Percentiles rank a stretch among this genome's conserved stretches.
phyloP scores from a whole-genome alignment of 1,139 yeast genomes.

The Pichia norvegensis region DNA sequence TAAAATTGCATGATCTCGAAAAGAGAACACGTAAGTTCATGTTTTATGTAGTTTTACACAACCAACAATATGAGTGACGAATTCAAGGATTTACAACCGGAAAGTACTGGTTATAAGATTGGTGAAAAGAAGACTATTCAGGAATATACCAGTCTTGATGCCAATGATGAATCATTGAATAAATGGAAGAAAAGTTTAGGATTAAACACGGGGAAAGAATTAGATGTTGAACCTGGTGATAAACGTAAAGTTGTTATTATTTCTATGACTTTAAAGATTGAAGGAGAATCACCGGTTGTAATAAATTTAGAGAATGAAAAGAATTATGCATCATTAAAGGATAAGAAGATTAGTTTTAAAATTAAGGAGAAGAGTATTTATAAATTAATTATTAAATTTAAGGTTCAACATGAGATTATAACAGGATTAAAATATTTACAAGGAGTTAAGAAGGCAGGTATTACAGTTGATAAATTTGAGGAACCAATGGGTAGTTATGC shows the following conservation, averaged over 20 bases:
- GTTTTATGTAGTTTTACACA: no score
- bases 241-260: slow-evolving; percentile 69
- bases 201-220: slow-evolving; percentile 44
- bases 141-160: slow-evolving; percentile 78
- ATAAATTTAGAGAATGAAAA: slow-evolving; percentile 50
- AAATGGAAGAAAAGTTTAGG: slow-evolving; percentile 94
- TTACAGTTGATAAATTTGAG: slow-evolving; percentile 76
- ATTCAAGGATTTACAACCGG: slow-evolving; percentile 54
- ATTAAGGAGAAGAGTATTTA: slow-evolving; percentile 76
- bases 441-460: slow-evolving; percentile 78
- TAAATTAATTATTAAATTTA: slow-evolving; percentile 65
- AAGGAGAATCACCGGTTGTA: slow-evolving; percentile 55
- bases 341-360: slow-evolving; percentile 51
- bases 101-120: slow-evolving; percentile 63
- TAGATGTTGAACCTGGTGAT: slow-evolving; percentile 67
- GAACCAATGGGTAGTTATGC: slow-evolving; percentile 90
- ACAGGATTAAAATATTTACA: slow-evolving; percentile 87
- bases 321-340: slow-evolving; percentile 41
- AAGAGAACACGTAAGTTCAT: not conserved
- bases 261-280: slow-evolving; percentile 65
- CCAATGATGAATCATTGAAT: slow-evolving; percentile 83
- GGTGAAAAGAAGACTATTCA: slow-evolving; percentile 80
- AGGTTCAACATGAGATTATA: slow-evolving; percentile 76
- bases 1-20: not conserved
- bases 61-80: slow-evolving; percentile 18